These are phyloP conservation scores for Cucurbita pepo DNA, from an alignment of 306 rosid genomes.

Conservation along the genomic window DNA sequence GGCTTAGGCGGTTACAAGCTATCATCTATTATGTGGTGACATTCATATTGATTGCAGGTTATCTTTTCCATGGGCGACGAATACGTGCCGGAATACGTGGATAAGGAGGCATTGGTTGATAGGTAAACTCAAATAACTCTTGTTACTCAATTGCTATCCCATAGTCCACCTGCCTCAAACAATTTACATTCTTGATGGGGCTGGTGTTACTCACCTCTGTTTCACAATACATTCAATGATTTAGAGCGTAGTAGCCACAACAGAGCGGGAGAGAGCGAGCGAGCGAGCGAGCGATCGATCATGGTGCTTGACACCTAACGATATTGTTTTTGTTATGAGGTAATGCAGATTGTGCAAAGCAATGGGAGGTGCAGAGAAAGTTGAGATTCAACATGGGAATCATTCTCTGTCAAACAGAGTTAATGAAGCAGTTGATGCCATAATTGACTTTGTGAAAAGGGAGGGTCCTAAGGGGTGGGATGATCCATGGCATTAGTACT, in stretches of 20 bases:
- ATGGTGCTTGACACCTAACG: neutral
- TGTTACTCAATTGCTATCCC: neutral
- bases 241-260: neutral
- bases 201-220: neutral
- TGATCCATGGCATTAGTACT: constrained; percentile 77
- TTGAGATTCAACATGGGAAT: constrained; percentile 79
- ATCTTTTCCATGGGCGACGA: constrained; percentile 92
- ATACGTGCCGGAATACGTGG: constrained; percentile 88
- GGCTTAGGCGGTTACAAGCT: too few species aligned
- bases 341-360: constrained; percentile 76
- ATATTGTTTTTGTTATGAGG: neutral
- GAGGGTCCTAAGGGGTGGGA: constrained; percentile 98
- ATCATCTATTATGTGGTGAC: neutral
- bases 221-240: neutral
- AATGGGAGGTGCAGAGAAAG: constrained; percentile 90
- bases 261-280: neutral
- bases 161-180: neutral
- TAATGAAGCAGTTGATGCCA: constrained; percentile 65
- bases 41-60: constrained; percentile 36
- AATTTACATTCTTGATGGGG: neutral
- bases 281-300: neutral
- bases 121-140: constrained; percentile 32
- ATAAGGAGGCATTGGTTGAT: constrained; percentile 69
- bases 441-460: constrained; percentile 65
- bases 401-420: constrained; percentile 93